Evolutionary conservation across 768 basidiomycete species (phyloP).

Genomic region (Suillus discolor): DNA sequence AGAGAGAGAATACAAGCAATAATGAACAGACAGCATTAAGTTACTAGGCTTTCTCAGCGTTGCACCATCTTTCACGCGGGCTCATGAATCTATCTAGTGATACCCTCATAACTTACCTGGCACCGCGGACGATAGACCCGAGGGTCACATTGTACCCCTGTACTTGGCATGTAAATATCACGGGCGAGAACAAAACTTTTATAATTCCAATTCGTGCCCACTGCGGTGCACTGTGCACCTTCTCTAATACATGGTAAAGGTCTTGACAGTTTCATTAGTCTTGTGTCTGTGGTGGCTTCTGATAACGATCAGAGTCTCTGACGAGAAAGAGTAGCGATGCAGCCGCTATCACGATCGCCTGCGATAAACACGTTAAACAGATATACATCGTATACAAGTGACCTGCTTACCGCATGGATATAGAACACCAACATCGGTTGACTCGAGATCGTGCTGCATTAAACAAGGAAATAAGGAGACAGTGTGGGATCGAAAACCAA

Average conservation of each 20-base stretch:
- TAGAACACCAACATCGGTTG: conserved; percentile 26
- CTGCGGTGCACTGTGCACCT: background rate
- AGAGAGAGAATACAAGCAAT: background rate
- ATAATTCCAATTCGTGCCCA: background rate
- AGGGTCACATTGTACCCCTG: background rate
- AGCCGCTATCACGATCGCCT: conserved; percentile 23
- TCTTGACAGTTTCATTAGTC: background rate
- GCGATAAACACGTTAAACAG: background rate
- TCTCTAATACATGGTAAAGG: background rate
- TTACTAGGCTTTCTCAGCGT: background rate
- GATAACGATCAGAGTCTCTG: conserved; percentile 25
- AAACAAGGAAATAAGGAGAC: background rate
- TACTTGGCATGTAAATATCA: background rate
- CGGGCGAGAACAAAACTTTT: background rate
- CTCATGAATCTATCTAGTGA: background rate
- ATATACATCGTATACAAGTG: background rate
- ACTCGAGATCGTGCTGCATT: conserved; percentile 19
- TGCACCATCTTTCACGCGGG: too few species aligned
- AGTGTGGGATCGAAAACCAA: background rate
- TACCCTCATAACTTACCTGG: background rate
- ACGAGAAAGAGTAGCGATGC: conserved; percentile 24
- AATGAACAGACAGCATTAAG: background rate
- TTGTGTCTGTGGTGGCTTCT: background rate
- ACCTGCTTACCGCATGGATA: conserved; percentile 24
- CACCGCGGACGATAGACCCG: too few species aligned